Conservation (phyloP, 495 filamentous ascomycete species). For the Daldinia concentrica region DNA sequence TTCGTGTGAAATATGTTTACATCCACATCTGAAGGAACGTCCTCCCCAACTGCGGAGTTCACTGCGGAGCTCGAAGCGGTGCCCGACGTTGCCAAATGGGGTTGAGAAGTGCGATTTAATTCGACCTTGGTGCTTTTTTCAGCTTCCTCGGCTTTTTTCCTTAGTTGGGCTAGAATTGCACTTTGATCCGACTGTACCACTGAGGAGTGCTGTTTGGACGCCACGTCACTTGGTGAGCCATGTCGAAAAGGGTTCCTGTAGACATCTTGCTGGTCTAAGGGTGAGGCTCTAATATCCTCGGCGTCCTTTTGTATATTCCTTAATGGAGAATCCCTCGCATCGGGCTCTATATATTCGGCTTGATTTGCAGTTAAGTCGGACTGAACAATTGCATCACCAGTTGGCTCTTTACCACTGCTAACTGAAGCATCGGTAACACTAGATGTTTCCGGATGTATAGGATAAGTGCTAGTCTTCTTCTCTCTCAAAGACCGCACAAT, state of each 20-base stretch:
- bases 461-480: constrained; percentile 54
- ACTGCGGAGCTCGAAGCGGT: constrained; percentile 33
- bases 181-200: constrained; percentile 47
- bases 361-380: background rate
- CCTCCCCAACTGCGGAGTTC: constrained; percentile 33
- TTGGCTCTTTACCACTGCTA: constrained; percentile 4
- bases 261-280: constrained; percentile 9
- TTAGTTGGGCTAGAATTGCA: constrained; percentile 50
- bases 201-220: constrained; percentile 14
- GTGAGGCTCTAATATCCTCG: constrained; percentile 9
- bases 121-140: constrained; percentile 15
- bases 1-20: constrained; percentile 53
- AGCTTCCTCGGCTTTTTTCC: constrained; percentile 33
- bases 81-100: constrained; percentile 19
- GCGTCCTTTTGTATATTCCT: constrained; percentile 8
- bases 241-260: constrained; percentile 15
- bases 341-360: constrained; percentile 6
- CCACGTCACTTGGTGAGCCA: constrained; percentile 10
- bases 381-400: constrained; percentile 7
- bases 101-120: constrained; percentile 6
- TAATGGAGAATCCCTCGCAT: background rate
- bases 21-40: constrained; percentile 44
- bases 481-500: constrained; percentile 72
- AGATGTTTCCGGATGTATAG: background rate
- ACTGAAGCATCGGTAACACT: constrained; percentile 6